Evolutionary conservation across 352 stramenopile species (phyloP).

Genomic region (Phytophthora tubulina): DNA sequence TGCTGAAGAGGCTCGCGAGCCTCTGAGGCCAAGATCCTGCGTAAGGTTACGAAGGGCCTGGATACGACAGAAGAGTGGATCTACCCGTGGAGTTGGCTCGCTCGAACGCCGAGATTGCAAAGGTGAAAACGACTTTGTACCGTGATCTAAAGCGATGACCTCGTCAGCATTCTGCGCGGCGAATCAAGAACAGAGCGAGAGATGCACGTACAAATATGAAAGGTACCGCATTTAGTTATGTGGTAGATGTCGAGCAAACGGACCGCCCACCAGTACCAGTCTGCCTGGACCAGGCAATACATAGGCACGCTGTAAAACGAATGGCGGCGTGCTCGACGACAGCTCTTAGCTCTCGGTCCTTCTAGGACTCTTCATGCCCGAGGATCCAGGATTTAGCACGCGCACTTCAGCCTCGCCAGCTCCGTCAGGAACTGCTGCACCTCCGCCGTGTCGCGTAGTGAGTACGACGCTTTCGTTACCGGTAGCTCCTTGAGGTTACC

Average conservation of each 20-base stretch:
- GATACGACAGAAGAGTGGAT: too few species aligned
- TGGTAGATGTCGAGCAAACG: slow-evolving; percentile 29
- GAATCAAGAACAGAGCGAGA: neutral
- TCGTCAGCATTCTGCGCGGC: too few species aligned
- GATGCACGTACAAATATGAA: slow-evolving; percentile 33
- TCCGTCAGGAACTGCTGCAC: slow-evolving; percentile 67
- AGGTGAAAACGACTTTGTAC: too few species aligned
- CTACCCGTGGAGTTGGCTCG: too few species aligned
- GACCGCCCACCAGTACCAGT: slow-evolving; percentile 16
- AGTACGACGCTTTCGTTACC: slow-evolving; percentile 64
- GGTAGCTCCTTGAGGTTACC: slow-evolving; percentile 58
- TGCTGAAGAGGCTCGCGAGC: too few species aligned
- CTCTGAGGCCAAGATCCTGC: too few species aligned
- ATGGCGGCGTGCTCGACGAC: slow-evolving; percentile 15
- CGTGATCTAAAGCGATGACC: too few species aligned
- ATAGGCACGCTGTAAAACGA: slow-evolving; percentile 18
- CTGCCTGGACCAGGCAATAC: slow-evolving; percentile 14
- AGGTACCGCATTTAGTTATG: slow-evolving; percentile 38
- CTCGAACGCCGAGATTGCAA: too few species aligned
- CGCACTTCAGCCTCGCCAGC: slow-evolving; percentile 53
- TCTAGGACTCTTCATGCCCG: neutral
- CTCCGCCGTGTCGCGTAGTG: slow-evolving; percentile 63
- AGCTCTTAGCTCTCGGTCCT: slow-evolving; percentile 24
- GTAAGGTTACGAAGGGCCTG: too few species aligned
- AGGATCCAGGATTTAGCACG: slow-evolving; percentile 38